Conservation (phyloP, 805 yeast genomes). For the Metschnikowia chrysomelidarum region DNA sequence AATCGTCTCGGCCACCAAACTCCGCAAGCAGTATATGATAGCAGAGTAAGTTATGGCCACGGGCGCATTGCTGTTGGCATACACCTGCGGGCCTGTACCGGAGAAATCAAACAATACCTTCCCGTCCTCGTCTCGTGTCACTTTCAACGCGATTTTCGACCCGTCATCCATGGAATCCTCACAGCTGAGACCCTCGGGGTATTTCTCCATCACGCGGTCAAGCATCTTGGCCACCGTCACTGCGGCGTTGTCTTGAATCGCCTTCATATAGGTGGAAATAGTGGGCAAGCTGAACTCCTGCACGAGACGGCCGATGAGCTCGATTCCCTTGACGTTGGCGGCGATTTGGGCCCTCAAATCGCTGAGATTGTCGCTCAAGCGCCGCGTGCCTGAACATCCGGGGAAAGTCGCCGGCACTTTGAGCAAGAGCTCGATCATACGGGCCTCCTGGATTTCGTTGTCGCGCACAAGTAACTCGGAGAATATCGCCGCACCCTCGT, state of each 20-base stretch:
- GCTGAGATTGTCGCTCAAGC: slow-evolving; percentile 77
- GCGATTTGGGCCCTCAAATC: slow-evolving; percentile 44
- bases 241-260: slow-evolving; percentile 22
- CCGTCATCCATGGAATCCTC: slow-evolving; percentile 81
- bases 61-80: slow-evolving; percentile 92
- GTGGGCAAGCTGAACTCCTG: slow-evolving; percentile 18
- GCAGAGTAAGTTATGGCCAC: slow-evolving; percentile 87
- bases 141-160: slow-evolving; percentile 56
- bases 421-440: slow-evolving; percentile 58
- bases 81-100: slow-evolving; percentile 84
- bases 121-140: slow-evolving; percentile 49
- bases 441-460: slow-evolving; percentile 74
- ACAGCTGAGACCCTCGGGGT: slow-evolving; percentile 17
- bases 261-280: slow-evolving; percentile 19
- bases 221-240: slow-evolving; percentile 17
- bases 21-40: slow-evolving; percentile 79
- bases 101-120: slow-evolving; percentile 76
- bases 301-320: slow-evolving; percentile 17
- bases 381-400: slow-evolving; percentile 87
- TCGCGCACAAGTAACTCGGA: slow-evolving; percentile 67
- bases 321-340: slow-evolving; percentile 23
- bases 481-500: slow-evolving; percentile 88
- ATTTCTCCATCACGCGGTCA: slow-evolving; percentile 19
- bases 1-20: slow-evolving; percentile 80
- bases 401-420: slow-evolving; percentile 77